Base-by-base conservation (phyloP, 2,329 filamentous ascomycete species). In the Penicillium sp. region DNA sequence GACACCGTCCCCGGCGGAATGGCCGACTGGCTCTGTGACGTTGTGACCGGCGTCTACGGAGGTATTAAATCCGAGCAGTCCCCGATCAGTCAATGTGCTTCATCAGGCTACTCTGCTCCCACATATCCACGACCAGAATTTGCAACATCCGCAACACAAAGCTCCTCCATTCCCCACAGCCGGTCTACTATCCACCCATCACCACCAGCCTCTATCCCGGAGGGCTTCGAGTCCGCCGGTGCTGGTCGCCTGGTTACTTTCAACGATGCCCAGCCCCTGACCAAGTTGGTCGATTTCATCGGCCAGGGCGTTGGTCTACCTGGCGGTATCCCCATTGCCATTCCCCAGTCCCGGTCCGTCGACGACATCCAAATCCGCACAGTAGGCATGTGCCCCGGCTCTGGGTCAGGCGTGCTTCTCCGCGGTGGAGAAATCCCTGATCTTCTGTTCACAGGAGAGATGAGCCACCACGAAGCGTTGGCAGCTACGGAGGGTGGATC, bases 1-100 rank as follows among this genome's bases (percentile, higher is more conserved):
- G 93, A 98, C 70, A 89, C 89, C 33, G 88, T 88, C 0, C 82
- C 84, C 0, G 82, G 84, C 15, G 93, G 93, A 3, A 81, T 98
- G 59, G 95, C 91, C 65, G 89, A 95, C 68, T 98, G 92, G 92
- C 83, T 98, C 8, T 89, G 89, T 52, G 87, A 95, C 64, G 85
- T 95, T 42, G 82, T 96, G 18, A 84, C 85, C 2, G 84, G 82
- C 15, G 58, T 60, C 39, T 61, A 66, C 53, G 49, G 55, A 12
- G 49, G 56, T 2, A 44, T 44, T 10, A 28, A 47, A 28, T 4
- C 49, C 6, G 24, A 47, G 2, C 42, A 50, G 13, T 32, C 54
- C 7, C 15, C 25, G 33, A 45, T 58, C 28, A 40, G 53, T 9
- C 32, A 44, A 12, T 63, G 61, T 35, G 53, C 54, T 9, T 70